Evolutionary conservation across 225 moss, liverwort and hornwort genomes (phyloP), one percentile per base, ranked within the genome.

Genomic region (Bryum argenteum): DNA sequence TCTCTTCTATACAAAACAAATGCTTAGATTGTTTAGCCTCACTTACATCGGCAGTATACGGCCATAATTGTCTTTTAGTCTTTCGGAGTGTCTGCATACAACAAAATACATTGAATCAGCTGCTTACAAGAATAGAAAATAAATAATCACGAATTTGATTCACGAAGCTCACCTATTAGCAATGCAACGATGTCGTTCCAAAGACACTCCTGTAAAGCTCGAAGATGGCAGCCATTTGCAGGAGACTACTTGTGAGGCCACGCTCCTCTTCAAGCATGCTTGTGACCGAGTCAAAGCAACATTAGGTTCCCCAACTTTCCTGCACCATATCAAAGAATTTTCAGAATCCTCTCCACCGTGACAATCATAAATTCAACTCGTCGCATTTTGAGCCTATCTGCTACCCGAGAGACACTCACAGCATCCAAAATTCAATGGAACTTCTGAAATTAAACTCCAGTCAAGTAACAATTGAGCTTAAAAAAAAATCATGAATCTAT

Each of bases 21-120:
- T 22, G 8, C 40, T 40, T 26, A 56, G n/a, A 51, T 55, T 61
- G 39, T 66, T 66, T 70, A 75, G 79, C 59, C 71, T 61, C 55
- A 52, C 71, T 67, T 77, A 88, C 84, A 75, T 79, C 64, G 45
- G 42, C 61, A 78, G 72, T 17, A 57, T 24, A 43, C 57, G 69
- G 16, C 68, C 64, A 13, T 45, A 59, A 22, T 78, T 81, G 53
- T 76, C 63, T 78, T 22, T 66, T 58, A 75, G 61, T 18, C 70
- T 74, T 52, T 70, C 74, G 10, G 58, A 58, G 15, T 40, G 47
- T 14, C 81, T 81, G 81, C 59, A 65, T 65, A 65, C 77, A 76
- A 51, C 38, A 65, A 2, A 56, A 63, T 19, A 58, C 58, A 45
- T 69, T 59, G 72, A 73, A 73, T 44, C 44, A 68, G 19, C 39